These are phyloP conservation scores for Phytophthora meadii DNA, from an alignment of 352 stramenopile species.

Conservation along the genomic window DNA sequence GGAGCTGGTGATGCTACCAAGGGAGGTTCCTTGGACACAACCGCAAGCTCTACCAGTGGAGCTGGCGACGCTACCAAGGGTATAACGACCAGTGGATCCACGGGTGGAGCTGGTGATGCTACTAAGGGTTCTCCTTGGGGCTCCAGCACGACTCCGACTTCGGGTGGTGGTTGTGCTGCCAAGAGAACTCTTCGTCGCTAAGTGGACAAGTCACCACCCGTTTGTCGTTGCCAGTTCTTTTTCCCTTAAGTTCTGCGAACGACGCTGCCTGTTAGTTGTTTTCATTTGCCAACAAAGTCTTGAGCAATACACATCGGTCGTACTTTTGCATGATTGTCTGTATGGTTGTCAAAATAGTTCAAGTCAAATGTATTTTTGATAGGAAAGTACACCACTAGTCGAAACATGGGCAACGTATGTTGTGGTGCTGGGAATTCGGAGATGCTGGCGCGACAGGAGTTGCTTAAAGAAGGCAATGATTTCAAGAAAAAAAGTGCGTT, in stretches of 20 bases:
- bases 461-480: conserved; percentile 71
- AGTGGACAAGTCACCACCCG: background rate
- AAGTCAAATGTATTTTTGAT: conserved; percentile 26
- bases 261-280: conserved; percentile 17
- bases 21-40: background rate
- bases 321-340: conserved; percentile 4
- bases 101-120: background rate
- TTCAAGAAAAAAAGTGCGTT: conserved; percentile 80
- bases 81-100: background rate
- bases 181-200: conserved; percentile 28
- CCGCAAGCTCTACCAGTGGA: background rate
- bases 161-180: conserved; percentile 25
- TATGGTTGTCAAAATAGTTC: conserved; percentile 4
- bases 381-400: conserved; percentile 13
- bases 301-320: conserved; percentile 19
- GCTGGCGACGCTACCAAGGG: conserved; percentile 8
- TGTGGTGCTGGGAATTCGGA: conserved; percentile 64
- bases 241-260: background rate
- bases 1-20: conserved; percentile 16
- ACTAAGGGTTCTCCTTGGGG: conserved; percentile 31
- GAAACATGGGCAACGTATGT: conserved; percentile 73
- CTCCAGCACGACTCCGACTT: conserved; percentile 16
- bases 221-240: conserved; percentile 12
- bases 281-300: conserved; percentile 11
- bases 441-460: conserved; percentile 62